Percentiles rank a stretch among this genome's conserved stretches.
Conservation (phyloP, 805 yeast genomes). For the Yarrowia sp. region DNA sequence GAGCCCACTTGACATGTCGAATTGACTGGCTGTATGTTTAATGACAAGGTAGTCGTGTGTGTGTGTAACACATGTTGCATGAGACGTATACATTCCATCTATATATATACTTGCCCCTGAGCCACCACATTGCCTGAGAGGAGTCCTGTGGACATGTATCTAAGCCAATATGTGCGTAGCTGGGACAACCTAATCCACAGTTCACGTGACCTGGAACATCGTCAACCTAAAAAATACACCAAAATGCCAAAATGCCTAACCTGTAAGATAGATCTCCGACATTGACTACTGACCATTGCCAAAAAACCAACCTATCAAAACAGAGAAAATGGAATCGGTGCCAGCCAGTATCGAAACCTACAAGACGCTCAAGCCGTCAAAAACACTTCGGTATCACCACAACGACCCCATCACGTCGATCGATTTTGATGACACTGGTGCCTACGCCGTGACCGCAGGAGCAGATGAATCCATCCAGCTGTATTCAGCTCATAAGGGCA, state of each 20-base stretch:
- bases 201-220: background rate
- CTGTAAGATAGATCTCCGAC: background rate
- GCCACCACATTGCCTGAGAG: too few species aligned
- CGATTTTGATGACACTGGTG: conserved; percentile 82
- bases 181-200: background rate
- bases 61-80: too few species aligned
- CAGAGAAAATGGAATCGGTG: conserved; percentile 4
- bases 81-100: too few species aligned
- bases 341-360: conserved; percentile 11
- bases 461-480: conserved; percentile 84
- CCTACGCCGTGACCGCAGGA: conserved; percentile 67
- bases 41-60: background rate
- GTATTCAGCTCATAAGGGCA: conserved; percentile 70
- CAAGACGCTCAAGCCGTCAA: conserved; percentile 20
- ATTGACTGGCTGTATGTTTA: background rate
- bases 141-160: too few species aligned
- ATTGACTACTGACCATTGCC: too few species aligned
- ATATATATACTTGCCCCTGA: too few species aligned
- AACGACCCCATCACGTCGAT: conserved; percentile 37
- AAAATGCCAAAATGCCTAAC: background rate
- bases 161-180: too few species aligned
- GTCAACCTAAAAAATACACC: conserved; percentile 20
- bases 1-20: background rate
- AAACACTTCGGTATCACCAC: conserved; percentile 19
- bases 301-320: too few species aligned